Evolutionary conservation across 2,329 filamentous ascomycete species (phyloP).

Genomic region (Thelonectria discophora): DNA sequence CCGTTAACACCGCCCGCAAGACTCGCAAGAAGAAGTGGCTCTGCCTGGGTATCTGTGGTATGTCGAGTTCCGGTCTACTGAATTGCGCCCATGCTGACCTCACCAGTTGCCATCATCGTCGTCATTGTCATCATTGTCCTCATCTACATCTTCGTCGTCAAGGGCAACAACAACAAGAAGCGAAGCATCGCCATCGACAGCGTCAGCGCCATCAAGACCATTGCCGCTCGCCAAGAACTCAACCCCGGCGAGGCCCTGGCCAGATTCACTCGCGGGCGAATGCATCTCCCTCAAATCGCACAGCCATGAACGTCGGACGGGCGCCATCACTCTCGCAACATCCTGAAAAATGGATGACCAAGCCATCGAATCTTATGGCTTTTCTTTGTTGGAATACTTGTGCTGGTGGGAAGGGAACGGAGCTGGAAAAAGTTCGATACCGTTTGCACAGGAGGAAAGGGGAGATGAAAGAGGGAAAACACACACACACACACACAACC

Average conservation of each 20-base stretch:
- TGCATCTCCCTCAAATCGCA: constrained; percentile 40
- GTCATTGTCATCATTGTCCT: constrained; percentile 62
- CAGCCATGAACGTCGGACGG: constrained; percentile 27
- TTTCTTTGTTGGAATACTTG: constrained; percentile 15
- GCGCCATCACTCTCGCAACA: constrained; percentile 3
- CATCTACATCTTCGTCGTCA: constrained; percentile 57
- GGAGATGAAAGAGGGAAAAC: constrained; percentile 7
- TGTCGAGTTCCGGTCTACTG: constrained; percentile 36
- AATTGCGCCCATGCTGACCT: constrained; percentile 38
- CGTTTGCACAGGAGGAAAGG: constrained; percentile 4
- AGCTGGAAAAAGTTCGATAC: constrained; percentile 2
- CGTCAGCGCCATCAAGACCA: constrained; percentile 37
- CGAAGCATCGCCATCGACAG: constrained; percentile 40
- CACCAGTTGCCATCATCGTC: constrained; percentile 60
- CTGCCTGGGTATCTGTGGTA: constrained; percentile 79
- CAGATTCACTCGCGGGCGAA: constrained; percentile 30
- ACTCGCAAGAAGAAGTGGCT: constrained; percentile 97
- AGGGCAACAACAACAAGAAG: constrained; percentile 43
- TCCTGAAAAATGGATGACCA: not conserved
- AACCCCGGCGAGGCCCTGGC: constrained; percentile 27
- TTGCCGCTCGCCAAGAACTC: constrained; percentile 28
- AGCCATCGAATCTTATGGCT: not conserved
- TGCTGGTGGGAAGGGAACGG: not conserved
- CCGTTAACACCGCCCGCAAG: constrained; percentile 81
- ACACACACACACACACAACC: not conserved